Evolutionary conservation across 352 stramenopile genomes (phyloP), one percentile per base, ranked within the genome.

Genomic region (Pythium volutum): DNA sequence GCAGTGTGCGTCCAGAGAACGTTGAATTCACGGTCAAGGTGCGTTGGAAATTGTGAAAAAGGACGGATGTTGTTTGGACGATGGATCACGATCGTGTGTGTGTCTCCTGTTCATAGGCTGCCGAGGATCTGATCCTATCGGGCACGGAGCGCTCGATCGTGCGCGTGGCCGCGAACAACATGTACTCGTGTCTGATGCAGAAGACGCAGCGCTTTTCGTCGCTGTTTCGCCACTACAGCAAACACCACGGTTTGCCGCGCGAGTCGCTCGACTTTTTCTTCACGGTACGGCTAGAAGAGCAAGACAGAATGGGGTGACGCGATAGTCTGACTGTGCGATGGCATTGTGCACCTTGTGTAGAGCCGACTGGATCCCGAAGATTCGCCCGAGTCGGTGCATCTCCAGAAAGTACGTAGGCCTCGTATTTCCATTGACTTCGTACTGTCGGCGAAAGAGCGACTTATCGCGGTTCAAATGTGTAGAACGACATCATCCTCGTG

Each of bases 251-350:
- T 5, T 67, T 99, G 41, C 81, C 95, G 10, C 97, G 98, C 66
- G 96, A 99, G 57, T 93, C 97, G 60, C 79, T 99, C 34, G 97
- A 98, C 67, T 99, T 98, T 65, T 98, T 98, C 77, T 99, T 99
- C 70, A 97, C 89, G 61, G 89, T 94, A 55, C n/a, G 38, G 10
- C 31, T 15, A 46, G 36, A 6, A 22, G 12, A 45, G 39, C 16
- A 18, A 14, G 20, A 31, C 18, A 33, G 4, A 23, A 12, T 27
- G 45, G n/a, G n/a, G n/a, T n/a, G n/a, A 16, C 18, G 46, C 14
- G 26, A 23, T 22, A 16, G 31, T 42, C 27, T 42, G 45, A 52
- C 18, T 50, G 22, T 31, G 16, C 4, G 22, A 29, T n/a, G 9
- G 45, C 12, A 36, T n/a, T n/a, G n/a, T 27, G 16, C 49, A 16